Evolutionary conservation across 768 basidiomycete genomes (phyloP).

Genomic region (Xerocomellus intermedius): DNA sequence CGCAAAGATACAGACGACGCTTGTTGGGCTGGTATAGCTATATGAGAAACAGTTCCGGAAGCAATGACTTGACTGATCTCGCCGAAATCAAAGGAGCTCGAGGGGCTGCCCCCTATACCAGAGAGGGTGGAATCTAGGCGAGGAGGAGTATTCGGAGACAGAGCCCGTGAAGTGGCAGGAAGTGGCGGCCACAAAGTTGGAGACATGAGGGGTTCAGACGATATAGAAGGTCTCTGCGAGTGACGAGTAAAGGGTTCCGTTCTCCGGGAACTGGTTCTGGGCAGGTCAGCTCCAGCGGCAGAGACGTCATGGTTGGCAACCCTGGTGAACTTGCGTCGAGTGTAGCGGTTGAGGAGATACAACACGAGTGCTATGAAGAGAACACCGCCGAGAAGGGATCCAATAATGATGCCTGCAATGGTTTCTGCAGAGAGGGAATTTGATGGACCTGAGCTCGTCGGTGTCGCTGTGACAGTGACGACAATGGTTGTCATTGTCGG

Average conservation of each 20-base stretch:
- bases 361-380: slow-evolving; percentile 13
- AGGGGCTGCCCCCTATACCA: background rate
- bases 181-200: slow-evolving; percentile 7
- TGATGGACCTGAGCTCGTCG: background rate
- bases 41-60: background rate
- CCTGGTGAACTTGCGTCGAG: slow-evolving; percentile 12
- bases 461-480: slow-evolving; percentile 7
- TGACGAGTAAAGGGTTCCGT: slow-evolving; percentile 1
- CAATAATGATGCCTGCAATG: slow-evolving; percentile 25
- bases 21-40: background rate
- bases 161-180: slow-evolving; percentile 1
- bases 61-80: slow-evolving; percentile 1
- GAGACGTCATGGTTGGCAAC: slow-evolving; percentile 12
- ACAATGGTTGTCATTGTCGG: slow-evolving; percentile 12
- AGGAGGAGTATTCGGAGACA: background rate
- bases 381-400: slow-evolving; percentile 10
- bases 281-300: background rate
- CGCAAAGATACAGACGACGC: background rate
- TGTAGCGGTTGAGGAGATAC: slow-evolving; percentile 11
- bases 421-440: slow-evolving; percentile 7
- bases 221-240: slow-evolving; percentile 16
- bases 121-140: slow-evolving; percentile 4
- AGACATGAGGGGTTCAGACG: slow-evolving; percentile 24
- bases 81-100: background rate
- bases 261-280: background rate